A percentile compares a stretch with the other conserved stretches of the same genome.
Evolutionary conservation across 805 yeast genomes (phyloP).

Genomic region (Yamadazyma scolyti): DNA sequence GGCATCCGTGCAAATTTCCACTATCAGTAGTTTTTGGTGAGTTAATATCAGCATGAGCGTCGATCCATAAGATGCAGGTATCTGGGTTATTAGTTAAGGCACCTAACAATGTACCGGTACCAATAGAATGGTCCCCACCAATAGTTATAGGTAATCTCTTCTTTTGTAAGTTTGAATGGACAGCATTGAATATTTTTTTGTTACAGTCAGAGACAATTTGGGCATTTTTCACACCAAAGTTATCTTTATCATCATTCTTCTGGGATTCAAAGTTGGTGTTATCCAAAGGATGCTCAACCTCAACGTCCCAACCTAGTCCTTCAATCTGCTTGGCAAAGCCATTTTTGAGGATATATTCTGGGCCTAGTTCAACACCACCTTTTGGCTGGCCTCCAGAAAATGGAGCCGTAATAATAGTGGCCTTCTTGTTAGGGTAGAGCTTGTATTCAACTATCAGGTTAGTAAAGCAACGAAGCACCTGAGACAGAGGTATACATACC

Average conservation of each 20-base stretch:
- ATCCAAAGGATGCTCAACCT: slow-evolving; percentile 51
- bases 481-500: slow-evolving; percentile 2
- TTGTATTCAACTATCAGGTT: slow-evolving; percentile 41
- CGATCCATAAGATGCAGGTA: slow-evolving; percentile 91
- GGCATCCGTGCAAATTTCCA: slow-evolving; percentile 96
- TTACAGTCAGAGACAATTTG: slow-evolving; percentile 73
- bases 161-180: slow-evolving; percentile 43
- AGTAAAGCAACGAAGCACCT: not conserved
- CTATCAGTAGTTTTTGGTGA: slow-evolving; percentile 78
- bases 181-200: slow-evolving; percentile 58
- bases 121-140: slow-evolving; percentile 97
- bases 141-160: slow-evolving; percentile 70
- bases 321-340: slow-evolving; percentile 66
- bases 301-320: slow-evolving; percentile 68
- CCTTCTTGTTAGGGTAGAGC: slow-evolving; percentile 50
- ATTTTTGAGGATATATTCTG: slow-evolving; percentile 68
- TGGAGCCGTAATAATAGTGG: slow-evolving; percentile 82
- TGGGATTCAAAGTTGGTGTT: slow-evolving; percentile 41
- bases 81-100: slow-evolving; percentile 77
- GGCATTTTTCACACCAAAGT: slow-evolving; percentile 66
- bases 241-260: slow-evolving; percentile 42
- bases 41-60: slow-evolving; percentile 97
- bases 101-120: slow-evolving; percentile 88
- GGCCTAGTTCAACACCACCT: slow-evolving; percentile 92
- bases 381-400: slow-evolving; percentile 96